Evolutionary conservation across 1,284 basidiomycete species (phyloP), one percentile per base, ranked within the genome.

Genomic region (Ustanciosporium gigantosporum): DNA sequence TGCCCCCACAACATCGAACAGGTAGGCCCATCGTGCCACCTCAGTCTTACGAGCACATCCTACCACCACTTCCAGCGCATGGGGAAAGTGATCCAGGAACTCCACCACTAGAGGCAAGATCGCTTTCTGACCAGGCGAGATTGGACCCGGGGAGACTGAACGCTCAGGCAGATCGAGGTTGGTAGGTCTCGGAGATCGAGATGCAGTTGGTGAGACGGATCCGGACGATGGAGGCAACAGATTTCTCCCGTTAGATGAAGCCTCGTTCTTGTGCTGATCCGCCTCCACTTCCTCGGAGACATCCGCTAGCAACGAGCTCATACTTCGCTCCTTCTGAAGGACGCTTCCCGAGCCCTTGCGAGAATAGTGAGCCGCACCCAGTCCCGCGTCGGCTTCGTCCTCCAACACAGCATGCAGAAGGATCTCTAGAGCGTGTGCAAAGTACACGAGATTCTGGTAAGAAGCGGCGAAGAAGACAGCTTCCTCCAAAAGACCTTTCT

Each of bases 21-120:
- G 80, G 50, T 87, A 84, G 25, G 83, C 84, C 95, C 95, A 99
- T 36, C 89, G 81, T 5, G 89, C 87, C 70, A 94, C 85, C 79
- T 99, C 95, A 3, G 92, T 98, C 81, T 99, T 99, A 38, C 95
- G 83, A 7, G 95, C 95, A 73, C 94, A 97, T 5, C 89, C 87
- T 7, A 97, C 94, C 2, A 98, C 90, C 4, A 98, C 92, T 55
- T 95, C 90, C 43, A 97, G 81, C 4, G 88, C 85, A 42, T 85
- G 87, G 50, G 91, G 88, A 75, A 97, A 98, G 77, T 97, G 86
- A 74, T 98, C 94, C 64, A 99, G 80, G 73, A 99, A 98, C 58
- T 90, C 88, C 43, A 96, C 83, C 2, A 90, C 87, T 1, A 83
- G 81, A 0, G 87, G 83, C 9, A 97, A 80, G 2, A 88, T 81